Evolutionary conservation across 1,284 basidiomycete species (phyloP), one percentile per base, ranked within the genome.

Genomic region (Ganoderma leucocontextum): DNA sequence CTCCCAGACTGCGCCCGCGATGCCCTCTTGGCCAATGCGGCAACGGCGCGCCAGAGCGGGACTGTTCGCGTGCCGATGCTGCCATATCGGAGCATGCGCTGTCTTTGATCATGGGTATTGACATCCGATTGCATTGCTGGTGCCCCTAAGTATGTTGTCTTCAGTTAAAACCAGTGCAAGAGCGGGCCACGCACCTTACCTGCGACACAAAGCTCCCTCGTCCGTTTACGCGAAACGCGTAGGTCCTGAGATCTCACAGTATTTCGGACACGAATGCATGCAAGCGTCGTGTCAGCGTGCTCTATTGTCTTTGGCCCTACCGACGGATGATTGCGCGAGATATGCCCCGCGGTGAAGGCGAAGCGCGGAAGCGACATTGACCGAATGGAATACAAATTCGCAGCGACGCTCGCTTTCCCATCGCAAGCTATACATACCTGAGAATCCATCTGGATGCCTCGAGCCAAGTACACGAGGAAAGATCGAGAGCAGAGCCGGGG

Each of bases 381-480:
- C 67, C 44, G 63, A 42, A 60, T 61, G 38, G 59, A 62, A 60
- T 70, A 61, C 65, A 65, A 68, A 64, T 60, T 58, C 36, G 61
- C 66, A 60, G 25, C 63, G 62, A 53, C 62, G 57, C 62, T 17
- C 61, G 53, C 38, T 44, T 47, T 35, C 35, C 42, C 42, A 62
- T 49, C 60, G 25, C 25, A 42, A 7, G 60, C 33, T 35, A 22
- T 35, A 35, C 4, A 22, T 35, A 35, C 4, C 42, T 42, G 33
- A 36, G 60, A 19, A 29, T 35, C n/a, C 42, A 19, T 49, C 42
- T 62, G 25, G 15, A 22, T 10, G 13, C 10, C 25, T 19, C 6
- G 13, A 38, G 29, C n/a, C 22, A 19, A 39, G 29, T 29, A 39
- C 15, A 57, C 47, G 55, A 39, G 49, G 60, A 33, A 41, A n/a